Evolutionary conservation across 108 stramenopile genomes (phyloP), one percentile per base, ranked within the genome.

Genomic region (Cylindrotheca closterium): DNA sequence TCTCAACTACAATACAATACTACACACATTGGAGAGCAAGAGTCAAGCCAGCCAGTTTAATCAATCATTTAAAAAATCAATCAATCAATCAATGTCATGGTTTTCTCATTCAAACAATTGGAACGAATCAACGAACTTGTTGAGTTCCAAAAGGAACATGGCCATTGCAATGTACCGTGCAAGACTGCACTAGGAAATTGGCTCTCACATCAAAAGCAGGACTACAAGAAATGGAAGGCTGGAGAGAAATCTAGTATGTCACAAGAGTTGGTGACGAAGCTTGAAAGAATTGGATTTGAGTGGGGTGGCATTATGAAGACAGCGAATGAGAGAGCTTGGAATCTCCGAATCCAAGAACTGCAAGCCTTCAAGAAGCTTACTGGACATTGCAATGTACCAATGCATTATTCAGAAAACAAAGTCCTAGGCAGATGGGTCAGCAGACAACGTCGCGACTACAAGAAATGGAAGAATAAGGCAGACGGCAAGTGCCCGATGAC

Each of bases 361-460:
- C 1, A 65, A 0, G 71, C 69, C 12, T 83, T 79, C 60, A 83
- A 70, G 30, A 55, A 68, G 24, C 12, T 47, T 24, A 66, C 79
- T 50, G 81, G 81, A 1, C 78, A 83, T 52, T 83, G 81, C 46
- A 50, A 78, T 32, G 81, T 82, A 12, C 80, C 80, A 1, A 73
- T 68, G 4, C 58, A 75, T 8, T 81, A 70, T 23, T 75, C 75
- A 45, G 67, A 73, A 0, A 81, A 81, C 49, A 47, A 65, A 32
- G 77, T 79, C 22, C 63, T 85, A 10, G 84, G 84, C n/a, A 79
- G 76, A 53, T 85, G 84, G 84, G 84, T 85, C 3, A 62, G 57
- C 34, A 78, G 72, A 4, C 81, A 81, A 55, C 45, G 80, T 2
- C 42, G 55, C 22, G 59, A 64, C 57, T 77, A 77, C 72, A 76